Conservation (phyloP, 768 basidiomycete species). For the Sarcodon aspratus region DNA sequence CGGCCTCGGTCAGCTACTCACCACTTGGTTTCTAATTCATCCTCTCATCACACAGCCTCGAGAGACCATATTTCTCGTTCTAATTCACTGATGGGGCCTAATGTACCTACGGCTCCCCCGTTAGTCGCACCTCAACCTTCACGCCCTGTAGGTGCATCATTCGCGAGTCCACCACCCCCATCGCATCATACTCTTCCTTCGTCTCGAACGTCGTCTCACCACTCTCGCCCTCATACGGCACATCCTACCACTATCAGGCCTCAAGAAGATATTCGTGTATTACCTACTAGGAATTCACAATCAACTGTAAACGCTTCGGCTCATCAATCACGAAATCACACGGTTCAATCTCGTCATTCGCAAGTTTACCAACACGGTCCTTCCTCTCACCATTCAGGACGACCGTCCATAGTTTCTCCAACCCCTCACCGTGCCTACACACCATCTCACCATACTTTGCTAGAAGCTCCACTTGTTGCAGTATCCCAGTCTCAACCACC, state of each 20-base stretch:
- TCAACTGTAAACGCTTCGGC: slow-evolving; percentile 5
- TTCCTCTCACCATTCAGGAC: slow-evolving; percentile 14
- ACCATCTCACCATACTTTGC: slow-evolving; percentile 10
- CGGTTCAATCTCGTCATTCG: slow-evolving; percentile 5
- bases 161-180: background rate
- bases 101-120: background rate
- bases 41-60: slow-evolving; percentile 6
- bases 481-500: background rate
- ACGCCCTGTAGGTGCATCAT: background rate
- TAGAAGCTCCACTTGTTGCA: slow-evolving; percentile 9
- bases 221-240: slow-evolving; percentile 1
- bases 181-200: background rate
- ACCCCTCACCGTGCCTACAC: slow-evolving; percentile 17
- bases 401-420: slow-evolving; percentile 21
- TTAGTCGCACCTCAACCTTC: background rate
- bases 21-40: slow-evolving; percentile 7
- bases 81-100: background rate
- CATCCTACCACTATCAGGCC: slow-evolving; percentile 1
- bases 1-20: slow-evolving; percentile 4
- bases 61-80: background rate
- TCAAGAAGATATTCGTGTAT: background rate
- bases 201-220: background rate
- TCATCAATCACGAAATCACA: slow-evolving; percentile 7
- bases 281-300: background rate
- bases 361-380: slow-evolving; percentile 8